These are phyloP conservation scores for Trichosporon sp. DNA, from an alignment of 1,284 basidiomycete genomes.

Conservation along the genomic window DNA sequence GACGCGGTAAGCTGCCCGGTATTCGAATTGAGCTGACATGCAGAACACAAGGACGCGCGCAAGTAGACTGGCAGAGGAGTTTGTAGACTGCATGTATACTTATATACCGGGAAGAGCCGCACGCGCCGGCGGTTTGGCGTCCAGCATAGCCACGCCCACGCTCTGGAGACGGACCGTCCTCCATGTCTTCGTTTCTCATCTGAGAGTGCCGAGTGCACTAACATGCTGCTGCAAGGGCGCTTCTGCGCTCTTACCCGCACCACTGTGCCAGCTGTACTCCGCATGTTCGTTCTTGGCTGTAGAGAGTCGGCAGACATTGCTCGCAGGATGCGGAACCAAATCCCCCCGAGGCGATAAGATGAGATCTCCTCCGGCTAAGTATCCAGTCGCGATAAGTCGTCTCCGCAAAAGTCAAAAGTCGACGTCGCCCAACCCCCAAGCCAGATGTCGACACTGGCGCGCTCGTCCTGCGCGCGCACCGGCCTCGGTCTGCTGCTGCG, in stretches of 20 bases:
- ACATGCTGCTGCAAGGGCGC: too few species aligned
- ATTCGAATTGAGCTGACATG: not conserved
- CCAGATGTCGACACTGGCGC: conserved; percentile 26
- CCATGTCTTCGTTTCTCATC: too few species aligned
- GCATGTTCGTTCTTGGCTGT: not conserved
- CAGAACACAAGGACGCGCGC: conserved; percentile 19
- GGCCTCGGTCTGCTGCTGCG: conserved; percentile 20
- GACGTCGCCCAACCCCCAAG: not conserved
- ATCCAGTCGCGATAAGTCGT: conserved; percentile 7
- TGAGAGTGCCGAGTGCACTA: too few species aligned
- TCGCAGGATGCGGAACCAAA: conserved; percentile 3
- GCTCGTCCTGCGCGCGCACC: conserved; percentile 34
- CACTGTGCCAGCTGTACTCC: too few species aligned
- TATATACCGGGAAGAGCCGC: not conserved
- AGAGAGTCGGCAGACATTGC: not conserved
- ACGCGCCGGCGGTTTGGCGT: too few species aligned
- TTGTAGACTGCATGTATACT: conserved; percentile 19
- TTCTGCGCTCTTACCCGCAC: too few species aligned
- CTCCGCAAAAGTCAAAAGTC: not conserved
- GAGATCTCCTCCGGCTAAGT: not conserved
- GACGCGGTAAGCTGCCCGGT: conserved; percentile 69
- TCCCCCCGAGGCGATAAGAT: conserved; percentile 3
- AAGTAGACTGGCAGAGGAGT: conserved; percentile 11
- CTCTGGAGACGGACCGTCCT: too few species aligned
- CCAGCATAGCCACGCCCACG: too few species aligned